phyloP scores from a whole-genome alignment of 305 asterid species.

The Solanum hybrid region DNA sequence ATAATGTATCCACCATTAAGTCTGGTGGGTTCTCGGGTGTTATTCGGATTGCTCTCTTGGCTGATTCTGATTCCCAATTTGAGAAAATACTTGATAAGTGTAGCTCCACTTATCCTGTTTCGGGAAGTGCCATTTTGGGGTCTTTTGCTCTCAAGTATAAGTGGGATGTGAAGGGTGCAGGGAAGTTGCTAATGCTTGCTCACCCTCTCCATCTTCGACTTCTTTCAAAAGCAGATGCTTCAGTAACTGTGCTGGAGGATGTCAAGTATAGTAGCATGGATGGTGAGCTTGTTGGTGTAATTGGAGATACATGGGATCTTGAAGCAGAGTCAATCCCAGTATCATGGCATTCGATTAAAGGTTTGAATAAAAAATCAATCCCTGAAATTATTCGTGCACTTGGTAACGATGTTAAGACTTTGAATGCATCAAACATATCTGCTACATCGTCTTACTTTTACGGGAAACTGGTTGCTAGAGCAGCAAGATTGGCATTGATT shows the following conservation, averaged over 20 bases:
- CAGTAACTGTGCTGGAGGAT: constrained; percentile 1
- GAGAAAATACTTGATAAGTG: constrained; percentile 3
- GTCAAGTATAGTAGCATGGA: constrained; percentile 4
- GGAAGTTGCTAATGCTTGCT: constrained; percentile 8
- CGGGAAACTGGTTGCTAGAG: constrained; percentile 8
- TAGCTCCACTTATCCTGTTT: background rate
- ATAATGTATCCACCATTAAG: background rate
- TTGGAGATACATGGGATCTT: constrained; percentile 9
- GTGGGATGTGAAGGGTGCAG: constrained; percentile 5
- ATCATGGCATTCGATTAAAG: constrained; percentile 13
- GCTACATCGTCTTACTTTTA: constrained; percentile 13
- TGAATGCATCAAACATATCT: constrained; percentile 4
- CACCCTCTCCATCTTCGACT: constrained; percentile 5
- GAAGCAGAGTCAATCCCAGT: background rate
- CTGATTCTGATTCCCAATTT: background rate
- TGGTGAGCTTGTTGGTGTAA: constrained; percentile 12
- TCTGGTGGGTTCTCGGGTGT: background rate
- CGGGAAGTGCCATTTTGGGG: background rate
- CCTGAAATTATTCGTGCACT: constrained; percentile 9
- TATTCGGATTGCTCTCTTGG: background rate
- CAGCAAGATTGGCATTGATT: constrained; percentile 14
- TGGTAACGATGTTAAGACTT: background rate
- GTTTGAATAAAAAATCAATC: constrained; percentile 6
- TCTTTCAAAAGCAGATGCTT: background rate
- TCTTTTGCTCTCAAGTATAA: constrained; percentile 4